Base-by-base conservation (phyloP, 257 asterid genomes). In the Rehmannia glutinosa region DNA sequence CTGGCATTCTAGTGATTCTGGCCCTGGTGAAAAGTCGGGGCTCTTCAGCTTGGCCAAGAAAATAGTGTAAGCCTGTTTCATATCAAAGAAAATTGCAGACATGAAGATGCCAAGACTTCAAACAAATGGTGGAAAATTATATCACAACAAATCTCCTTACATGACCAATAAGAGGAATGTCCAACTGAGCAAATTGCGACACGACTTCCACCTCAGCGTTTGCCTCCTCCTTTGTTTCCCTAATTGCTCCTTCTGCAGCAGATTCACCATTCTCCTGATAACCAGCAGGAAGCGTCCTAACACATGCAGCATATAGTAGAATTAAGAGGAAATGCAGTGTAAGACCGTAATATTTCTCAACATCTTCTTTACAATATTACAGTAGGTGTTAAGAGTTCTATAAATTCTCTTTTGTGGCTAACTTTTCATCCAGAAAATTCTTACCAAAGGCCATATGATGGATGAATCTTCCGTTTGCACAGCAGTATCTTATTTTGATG, bases 211-310 rank as follows among this genome's bases (percentile, higher is more conserved):
- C 97, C 66, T 90, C 92, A 33, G 97, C 97, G 75, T 81, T 84
- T 62, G 98, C 96, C 81, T 93, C 98, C 76, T 93, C 98, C 88
- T 85, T 75, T n/a, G 98, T 93, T 79, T 93, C 98, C 70, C 98
- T 74, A 64, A 58, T 80, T 61, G 98, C 98, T 30, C 98, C 98
- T 70, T 90, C 97, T 13, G 86, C 75, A 27, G 99, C 88, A 45
- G 99, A 88, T 66, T 90, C 99, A 6, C 97, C 99, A 24, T 90
- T 85, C 85, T 93, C 99, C 96, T 90, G 77, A 82, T 78, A 93
- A 69, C 99, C 99, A 69, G 97, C 99, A 21, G 99, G 99, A 72
- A 93, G 96, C 2, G 97, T 90, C 97, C 99, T 90, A n/a, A n/a
- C n/a, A 47, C 24, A 32, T n/a, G 45, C 28, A 28, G 19, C 30